phyloP scores from a whole-genome alignment of 192 early-diverging fungal species.

The Cladochytrium replicatum region DNA sequence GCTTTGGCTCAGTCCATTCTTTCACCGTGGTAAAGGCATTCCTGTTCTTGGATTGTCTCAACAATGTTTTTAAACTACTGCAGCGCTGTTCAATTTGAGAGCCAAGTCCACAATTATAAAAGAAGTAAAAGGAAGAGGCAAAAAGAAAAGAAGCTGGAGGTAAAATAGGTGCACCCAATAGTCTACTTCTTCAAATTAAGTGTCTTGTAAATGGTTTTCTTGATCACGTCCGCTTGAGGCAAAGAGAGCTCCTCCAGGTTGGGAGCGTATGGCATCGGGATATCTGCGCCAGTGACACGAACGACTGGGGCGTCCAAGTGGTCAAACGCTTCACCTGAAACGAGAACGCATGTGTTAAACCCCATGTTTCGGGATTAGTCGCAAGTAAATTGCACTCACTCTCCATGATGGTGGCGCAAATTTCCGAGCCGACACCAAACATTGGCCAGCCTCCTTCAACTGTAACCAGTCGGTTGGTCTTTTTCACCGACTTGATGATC shows the following conservation, averaged over 20 bases:
- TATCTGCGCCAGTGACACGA: slow-evolving; percentile 92
- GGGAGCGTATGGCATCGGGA: slow-evolving; percentile 92
- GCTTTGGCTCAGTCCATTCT: no score
- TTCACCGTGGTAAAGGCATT: no score
- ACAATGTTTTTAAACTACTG: no score
- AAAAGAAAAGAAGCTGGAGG: no score
- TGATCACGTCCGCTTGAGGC: slow-evolving; percentile 74
- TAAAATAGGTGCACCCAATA: no score
- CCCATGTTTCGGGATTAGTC: no score
- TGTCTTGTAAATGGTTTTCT: slow-evolving; percentile 64
- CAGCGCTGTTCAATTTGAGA: no score
- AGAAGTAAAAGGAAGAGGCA: no score
- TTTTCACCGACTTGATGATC: slow-evolving; percentile 88
- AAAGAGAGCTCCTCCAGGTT: slow-evolving; percentile 87
- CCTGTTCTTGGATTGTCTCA: no score
- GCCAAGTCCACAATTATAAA: no score
- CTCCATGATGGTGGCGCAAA: slow-evolving; percentile 95
- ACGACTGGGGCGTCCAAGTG: slow-evolving; percentile 88
- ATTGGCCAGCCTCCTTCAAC: slow-evolving; percentile 93
- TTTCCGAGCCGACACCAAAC: slow-evolving; percentile 90
- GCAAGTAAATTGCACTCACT: slow-evolving; percentile 27
- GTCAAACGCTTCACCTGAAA: slow-evolving; percentile 77
- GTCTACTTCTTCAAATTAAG: slow-evolving; percentile 36
- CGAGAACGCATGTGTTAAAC: no score
- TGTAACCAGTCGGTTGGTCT: slow-evolving; percentile 94